Evolutionary conservation across 805 yeast genomes (phyloP).

Genomic region (Starmerella apis): DNA sequence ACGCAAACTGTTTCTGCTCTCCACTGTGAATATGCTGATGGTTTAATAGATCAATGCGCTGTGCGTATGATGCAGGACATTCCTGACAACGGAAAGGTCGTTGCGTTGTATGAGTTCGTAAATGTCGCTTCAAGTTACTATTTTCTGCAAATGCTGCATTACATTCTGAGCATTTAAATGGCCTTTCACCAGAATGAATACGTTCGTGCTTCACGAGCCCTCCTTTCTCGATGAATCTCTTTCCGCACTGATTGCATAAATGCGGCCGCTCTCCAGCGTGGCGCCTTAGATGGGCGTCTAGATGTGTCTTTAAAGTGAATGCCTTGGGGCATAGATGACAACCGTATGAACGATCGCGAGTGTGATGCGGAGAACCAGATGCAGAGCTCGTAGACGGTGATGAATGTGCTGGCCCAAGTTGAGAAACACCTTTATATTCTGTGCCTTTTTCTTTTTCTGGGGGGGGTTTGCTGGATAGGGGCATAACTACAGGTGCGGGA

Average conservation of each 20-base stretch:
- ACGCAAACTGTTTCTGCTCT: background rate
- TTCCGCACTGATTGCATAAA: background rate
- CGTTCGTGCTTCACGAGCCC: background rate
- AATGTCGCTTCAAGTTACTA: background rate
- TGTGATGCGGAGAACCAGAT: background rate
- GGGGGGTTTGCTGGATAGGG: too few relatives aligned
- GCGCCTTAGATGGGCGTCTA: background rate
- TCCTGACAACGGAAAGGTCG: background rate
- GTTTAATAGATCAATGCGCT: background rate
- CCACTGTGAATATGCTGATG: background rate
- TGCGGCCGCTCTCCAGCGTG: background rate
- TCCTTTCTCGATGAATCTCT: background rate
- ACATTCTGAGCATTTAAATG: background rate
- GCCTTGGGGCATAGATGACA: background rate
- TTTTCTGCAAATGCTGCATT: background rate
- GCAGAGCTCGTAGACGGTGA: background rate
- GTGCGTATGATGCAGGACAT: background rate
- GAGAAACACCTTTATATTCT: too few relatives aligned
- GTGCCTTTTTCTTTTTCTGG: too few relatives aligned
- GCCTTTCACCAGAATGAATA: background rate
- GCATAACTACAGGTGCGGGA: too few relatives aligned
- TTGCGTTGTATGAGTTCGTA: background rate
- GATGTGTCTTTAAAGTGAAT: background rate
- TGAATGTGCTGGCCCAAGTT: too few relatives aligned
- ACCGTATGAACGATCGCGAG: background rate